Evolutionary conservation across 2,329 filamentous ascomycete genomes (phyloP), one percentile per base, ranked within the genome.

Genomic region (Botryotinia globosa): DNA sequence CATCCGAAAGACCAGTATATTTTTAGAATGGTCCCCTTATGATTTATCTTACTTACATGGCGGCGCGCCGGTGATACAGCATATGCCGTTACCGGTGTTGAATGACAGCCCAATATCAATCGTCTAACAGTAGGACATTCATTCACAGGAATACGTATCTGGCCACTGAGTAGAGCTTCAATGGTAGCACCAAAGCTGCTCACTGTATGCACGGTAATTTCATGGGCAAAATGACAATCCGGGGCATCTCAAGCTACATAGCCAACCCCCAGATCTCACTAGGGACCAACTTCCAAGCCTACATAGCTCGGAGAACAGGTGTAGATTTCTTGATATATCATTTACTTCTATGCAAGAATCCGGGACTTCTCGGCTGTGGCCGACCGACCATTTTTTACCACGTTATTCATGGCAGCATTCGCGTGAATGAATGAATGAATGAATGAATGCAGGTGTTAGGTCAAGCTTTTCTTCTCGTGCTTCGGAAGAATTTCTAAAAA

Each of bases 391-490:
- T 12, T 37, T 32, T 12, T 56, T 29, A 56, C 48, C 62, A 64
- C 62, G 39, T 67, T 56, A 4, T 56, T 67, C 22, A 34, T 29
- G 65, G 18, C 12, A 42, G 32, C 39, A 56, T 48, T 67, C 42
- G 56, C 68, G 42, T 62, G 54, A 48, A 63, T 9, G 54, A 58
- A 71, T 71, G 56, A n/a, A n/a, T 62, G 54, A 48, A 63, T 62
- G 54, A 48, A 63, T 9, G 54, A 58, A 71, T 71, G 56, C 69
- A 48, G 45, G 45, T 66, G 45, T 54, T 42, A 8, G 45, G 34
- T 54, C 59, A 71, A 71, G 69, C 45, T 65, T 56, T 54, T 44
- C 29, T 58, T 51, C 69, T 71, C 25, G 45, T 71, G 61, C 59
- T 44, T 42, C 34, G 34, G 34, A 42, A 45, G 56, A 45, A 61